Base-by-base conservation (phyloP, 2,329 filamentous ascomycete genomes). In the Epichloe festucae region DNA sequence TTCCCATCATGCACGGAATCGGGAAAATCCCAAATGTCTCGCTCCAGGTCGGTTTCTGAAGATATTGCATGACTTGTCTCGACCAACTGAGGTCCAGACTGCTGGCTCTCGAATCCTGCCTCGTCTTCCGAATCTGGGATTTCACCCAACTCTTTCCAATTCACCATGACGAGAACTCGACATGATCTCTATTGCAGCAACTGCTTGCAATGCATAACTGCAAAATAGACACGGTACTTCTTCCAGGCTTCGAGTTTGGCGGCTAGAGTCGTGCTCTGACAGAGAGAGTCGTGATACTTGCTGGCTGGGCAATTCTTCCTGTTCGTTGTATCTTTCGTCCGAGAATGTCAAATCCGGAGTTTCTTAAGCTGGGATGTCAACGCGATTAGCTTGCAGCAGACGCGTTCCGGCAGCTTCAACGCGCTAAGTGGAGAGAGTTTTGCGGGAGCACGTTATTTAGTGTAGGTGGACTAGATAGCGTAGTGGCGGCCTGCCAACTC, bases 41-140 rank as follows among this genome's bases (percentile, higher is more conserved):
- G 47, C 8, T 54, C 21, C 23, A 15, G 19, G 5, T 51, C 27
- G 7, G 15, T 2, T 6, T 27, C 31, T n/a, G 17, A 17, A 14
- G 27, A 10, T 19, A 39, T 35, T n/a, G 23, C n/a, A 17, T 48
- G 41, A 34, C 27, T 14, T n/a, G 40, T 40, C 27, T 42, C 47
- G 21, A 5, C 19, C 12, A 6, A 14, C 5, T 46, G 50, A 15
- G 39, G 6, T 10, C 14, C 35, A 34, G 12, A n/a, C 48, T 63
- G 58, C 52, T 69, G 62, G 53, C 62, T 68, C 52, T 73, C 71
- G 54, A 70, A 70, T 50, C 60, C 68, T 56, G 64, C 66, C 46
- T 75, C 73, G 52, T 74, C 73, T 58, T 76, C 73, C 55, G 73
- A 76, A 62, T 75, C 73, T 52, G 73, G 73, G 57, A 76, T 67